These are phyloP conservation scores for Monascus purpureus DNA, from an alignment of 495 filamentous ascomycete species.

Conservation along the genomic window DNA sequence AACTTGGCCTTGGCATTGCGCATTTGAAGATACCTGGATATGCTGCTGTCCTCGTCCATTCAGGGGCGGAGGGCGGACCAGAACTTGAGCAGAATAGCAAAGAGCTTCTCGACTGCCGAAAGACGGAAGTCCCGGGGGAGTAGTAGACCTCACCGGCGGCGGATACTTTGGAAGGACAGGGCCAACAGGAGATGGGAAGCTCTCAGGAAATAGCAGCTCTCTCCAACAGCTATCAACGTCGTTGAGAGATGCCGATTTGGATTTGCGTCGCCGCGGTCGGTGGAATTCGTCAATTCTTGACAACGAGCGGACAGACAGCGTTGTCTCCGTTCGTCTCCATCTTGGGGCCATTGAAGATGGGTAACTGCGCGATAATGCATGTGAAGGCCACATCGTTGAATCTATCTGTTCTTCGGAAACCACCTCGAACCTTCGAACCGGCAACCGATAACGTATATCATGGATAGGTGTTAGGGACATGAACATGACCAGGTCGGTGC, in stretches of 20 bases:
- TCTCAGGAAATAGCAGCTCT: slow-evolving; percentile 12
- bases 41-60: slow-evolving; percentile 1
- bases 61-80: slow-evolving; percentile 1
- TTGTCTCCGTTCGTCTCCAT: slow-evolving; percentile 2
- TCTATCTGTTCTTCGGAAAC: slow-evolving; percentile 2
- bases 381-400: slow-evolving; percentile 1
- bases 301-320: slow-evolving; percentile 4
- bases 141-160: slow-evolving; percentile 26
- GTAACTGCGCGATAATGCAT: neutral
- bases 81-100: slow-evolving; percentile 16
- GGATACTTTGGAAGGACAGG: slow-evolving; percentile 22
- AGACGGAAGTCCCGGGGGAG: slow-evolving; percentile 33
- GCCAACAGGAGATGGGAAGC: slow-evolving; percentile 12
- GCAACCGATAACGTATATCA: neutral
- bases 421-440: neutral
- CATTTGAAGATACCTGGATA: neutral
- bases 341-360: neutral
- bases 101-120: slow-evolving; percentile 32
- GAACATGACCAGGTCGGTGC: slow-evolving; percentile 22
- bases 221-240: slow-evolving; percentile 4
- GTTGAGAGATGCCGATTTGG: slow-evolving; percentile 11
- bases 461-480: slow-evolving; percentile 2
- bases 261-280: slow-evolving; percentile 8
- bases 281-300: slow-evolving; percentile 6
- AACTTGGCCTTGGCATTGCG: neutral